Evolutionary conservation across 2,329 filamentous ascomycete species (phyloP), one percentile per base, ranked within the genome.

Genomic region (Orbilia blumenaviensis): DNA sequence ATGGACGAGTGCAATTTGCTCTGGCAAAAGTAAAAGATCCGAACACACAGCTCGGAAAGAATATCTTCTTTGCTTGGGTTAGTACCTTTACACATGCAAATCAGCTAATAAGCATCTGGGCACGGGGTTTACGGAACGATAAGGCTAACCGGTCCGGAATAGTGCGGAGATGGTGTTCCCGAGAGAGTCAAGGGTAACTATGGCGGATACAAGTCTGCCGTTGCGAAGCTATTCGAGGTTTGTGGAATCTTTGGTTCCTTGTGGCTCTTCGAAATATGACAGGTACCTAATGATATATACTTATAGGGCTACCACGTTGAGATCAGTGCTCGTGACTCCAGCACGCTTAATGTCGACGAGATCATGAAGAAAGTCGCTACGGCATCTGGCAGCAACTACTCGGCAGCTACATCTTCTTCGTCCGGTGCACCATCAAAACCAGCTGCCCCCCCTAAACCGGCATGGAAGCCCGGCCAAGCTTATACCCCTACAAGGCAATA

Each of bases 121-220:
- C 41, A 61, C 50, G 32, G 41, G 46, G 41, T 66, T 21, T 41
- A 58, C 34, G 23, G 14, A 16, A 38, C 25, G 41, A 42, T 74
- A 61, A 54, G n/a, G 62, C 60, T 75, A 64, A 71, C 67, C 66
- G 8, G 6, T 38, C 38, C 38, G 61, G 46, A 61, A 58, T 78
- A 87, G 91, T 99, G 95, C 83, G 95, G 95, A 79, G 94, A 96
- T 82, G 95, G 95, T 80, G 95, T 99, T 14, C 95, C 95, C n/a
- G 95, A 99, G 84, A 88, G 94, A 81, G 98, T 94, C 77, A 99
- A 98, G 85, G 95, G 95, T 79, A 98, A 98, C 84, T 99, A 99
- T 83, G 97, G 93, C 79, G 97, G 93, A 84, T 94, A 99, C 84
- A 86, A 95, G 54, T 90, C 91, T 76, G 91, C 93, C 54, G 93